Percentiles rank a stretch among this genome's conserved stretches.
Conservation (phyloP, 1,284 basidiomycete genomes). For the Ceraceosorus guamensis region DNA sequence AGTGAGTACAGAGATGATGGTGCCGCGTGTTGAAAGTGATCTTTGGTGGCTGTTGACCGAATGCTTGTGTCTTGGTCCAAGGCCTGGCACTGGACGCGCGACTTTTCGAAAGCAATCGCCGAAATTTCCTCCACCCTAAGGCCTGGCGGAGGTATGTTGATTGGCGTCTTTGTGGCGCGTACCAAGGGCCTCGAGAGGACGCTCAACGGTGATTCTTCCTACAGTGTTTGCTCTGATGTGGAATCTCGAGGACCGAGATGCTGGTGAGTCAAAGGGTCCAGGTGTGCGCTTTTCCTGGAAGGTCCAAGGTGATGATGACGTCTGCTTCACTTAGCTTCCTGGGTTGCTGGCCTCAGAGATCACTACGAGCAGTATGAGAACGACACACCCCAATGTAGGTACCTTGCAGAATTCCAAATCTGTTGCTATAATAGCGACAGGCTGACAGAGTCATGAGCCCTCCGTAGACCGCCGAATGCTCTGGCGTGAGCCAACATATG, state of each 20-base stretch:
- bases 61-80: neutral
- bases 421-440: neutral
- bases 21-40: too few relatives aligned
- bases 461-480: slow-evolving; percentile 31
- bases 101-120: slow-evolving; percentile 24
- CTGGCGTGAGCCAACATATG: slow-evolving; percentile 38
- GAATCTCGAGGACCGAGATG: slow-evolving; percentile 43
- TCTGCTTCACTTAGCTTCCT: slow-evolving; percentile 17
- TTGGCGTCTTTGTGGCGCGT: too few relatives aligned
- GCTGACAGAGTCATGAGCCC: neutral
- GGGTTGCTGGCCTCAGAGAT: slow-evolving; percentile 36
- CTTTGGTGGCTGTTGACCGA: neutral
- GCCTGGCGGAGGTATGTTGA: slow-evolving; percentile 14
- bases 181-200: neutral
- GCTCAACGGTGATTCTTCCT: neutral
- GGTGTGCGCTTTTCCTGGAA: neutral
- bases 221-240: slow-evolving; percentile 32
- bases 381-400: slow-evolving; percentile 32
- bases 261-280: slow-evolving; percentile 5
- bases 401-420: too few relatives aligned
- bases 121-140: slow-evolving; percentile 24
- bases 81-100: slow-evolving; percentile 44
- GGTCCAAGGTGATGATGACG: neutral
- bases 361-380: slow-evolving; percentile 38
- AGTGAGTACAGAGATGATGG: neutral